Percentiles rank a stretch among this genome's conserved stretches.
Conservation (phyloP, 352 stramenopile genomes). For the Globisporangium echinulatum region DNA sequence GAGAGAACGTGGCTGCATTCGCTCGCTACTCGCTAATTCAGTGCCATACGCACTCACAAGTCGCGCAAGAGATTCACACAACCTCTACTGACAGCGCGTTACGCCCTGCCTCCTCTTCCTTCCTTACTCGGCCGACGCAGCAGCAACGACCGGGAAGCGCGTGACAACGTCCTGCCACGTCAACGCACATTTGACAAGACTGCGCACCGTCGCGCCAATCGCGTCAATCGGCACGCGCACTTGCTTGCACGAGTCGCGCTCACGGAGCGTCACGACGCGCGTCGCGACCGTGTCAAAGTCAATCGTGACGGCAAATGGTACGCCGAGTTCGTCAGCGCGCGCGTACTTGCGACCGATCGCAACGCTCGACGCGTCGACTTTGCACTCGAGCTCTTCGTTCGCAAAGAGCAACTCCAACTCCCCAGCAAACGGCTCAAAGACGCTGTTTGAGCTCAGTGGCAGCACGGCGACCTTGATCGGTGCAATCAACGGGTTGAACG, state of each 20-base stretch:
- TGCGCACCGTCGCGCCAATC: slow-evolving; percentile 76
- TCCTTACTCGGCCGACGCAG: slow-evolving; percentile 19
- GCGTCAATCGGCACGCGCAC: slow-evolving; percentile 89
- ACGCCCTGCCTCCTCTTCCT: too few species aligned
- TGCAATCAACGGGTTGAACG: slow-evolving; percentile 94
- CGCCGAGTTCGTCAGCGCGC: slow-evolving; percentile 96
- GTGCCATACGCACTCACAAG: too few species aligned
- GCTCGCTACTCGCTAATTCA: too few species aligned
- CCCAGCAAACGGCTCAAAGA: slow-evolving; percentile 75
- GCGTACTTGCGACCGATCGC: slow-evolving; percentile 96
- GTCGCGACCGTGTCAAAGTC: slow-evolving; percentile 95
- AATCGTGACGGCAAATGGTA: slow-evolving; percentile 98
- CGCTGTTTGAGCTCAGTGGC: slow-evolving; percentile 86
- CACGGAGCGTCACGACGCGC: slow-evolving; percentile 94
- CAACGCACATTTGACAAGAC: slow-evolving; percentile 78
- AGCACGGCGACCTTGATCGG: slow-evolving; percentile 98
- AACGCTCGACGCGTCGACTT: slow-evolving; percentile 94
- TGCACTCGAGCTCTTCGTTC: slow-evolving; percentile 74
- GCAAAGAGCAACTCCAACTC: slow-evolving; percentile 74
- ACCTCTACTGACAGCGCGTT: too few species aligned
- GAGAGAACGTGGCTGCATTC: too few species aligned
- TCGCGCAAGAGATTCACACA: too few species aligned
- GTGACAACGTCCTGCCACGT: slow-evolving; percentile 79
- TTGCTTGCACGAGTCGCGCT: slow-evolving; percentile 97
- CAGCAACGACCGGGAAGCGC: slow-evolving; percentile 82